A percentile compares a stretch with the other conserved stretches of the same genome.
These are phyloP conservation scores for Annulohypoxylon truncatum DNA, from an alignment of 2,329 filamentous ascomycete genomes.

Conservation along the genomic window DNA sequence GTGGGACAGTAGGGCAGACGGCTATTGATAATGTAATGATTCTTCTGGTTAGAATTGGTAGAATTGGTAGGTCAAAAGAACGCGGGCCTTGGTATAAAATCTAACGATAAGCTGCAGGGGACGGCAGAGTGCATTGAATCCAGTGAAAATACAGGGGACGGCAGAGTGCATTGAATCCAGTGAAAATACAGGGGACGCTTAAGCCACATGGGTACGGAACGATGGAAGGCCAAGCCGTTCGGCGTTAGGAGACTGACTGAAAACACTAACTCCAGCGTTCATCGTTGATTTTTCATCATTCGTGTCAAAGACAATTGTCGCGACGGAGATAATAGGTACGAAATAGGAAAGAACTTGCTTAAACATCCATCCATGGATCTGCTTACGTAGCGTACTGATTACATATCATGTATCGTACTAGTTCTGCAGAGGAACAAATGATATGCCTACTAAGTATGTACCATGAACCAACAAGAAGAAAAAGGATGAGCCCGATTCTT, in stretches of 20 bases:
- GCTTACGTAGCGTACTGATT: background rate
- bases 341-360: background rate
- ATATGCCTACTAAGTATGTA: background rate
- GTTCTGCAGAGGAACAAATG: background rate
- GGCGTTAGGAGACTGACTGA: background rate
- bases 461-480: background rate
- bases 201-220: background rate
- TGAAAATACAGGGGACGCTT: background rate
- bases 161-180: constrained; percentile 7
- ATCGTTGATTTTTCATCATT: background rate
- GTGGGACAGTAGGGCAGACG: constrained; percentile 36
- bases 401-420: too few relatives aligned
- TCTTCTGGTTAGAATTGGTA: background rate
- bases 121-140: constrained; percentile 13
- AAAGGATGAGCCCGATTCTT: background rate
- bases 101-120: constrained; percentile 33
- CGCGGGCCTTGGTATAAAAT: constrained; percentile 23
- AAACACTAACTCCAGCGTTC: background rate
- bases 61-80: background rate
- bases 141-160: constrained; percentile 24
- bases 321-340: background rate
- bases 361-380: background rate
- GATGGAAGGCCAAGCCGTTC: background rate
- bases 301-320: background rate
- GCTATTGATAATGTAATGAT: constrained; percentile 11